phyloP scores from a whole-genome alignment of 2,329 filamentous ascomycete species.

The Samsoniella hepiali region DNA sequence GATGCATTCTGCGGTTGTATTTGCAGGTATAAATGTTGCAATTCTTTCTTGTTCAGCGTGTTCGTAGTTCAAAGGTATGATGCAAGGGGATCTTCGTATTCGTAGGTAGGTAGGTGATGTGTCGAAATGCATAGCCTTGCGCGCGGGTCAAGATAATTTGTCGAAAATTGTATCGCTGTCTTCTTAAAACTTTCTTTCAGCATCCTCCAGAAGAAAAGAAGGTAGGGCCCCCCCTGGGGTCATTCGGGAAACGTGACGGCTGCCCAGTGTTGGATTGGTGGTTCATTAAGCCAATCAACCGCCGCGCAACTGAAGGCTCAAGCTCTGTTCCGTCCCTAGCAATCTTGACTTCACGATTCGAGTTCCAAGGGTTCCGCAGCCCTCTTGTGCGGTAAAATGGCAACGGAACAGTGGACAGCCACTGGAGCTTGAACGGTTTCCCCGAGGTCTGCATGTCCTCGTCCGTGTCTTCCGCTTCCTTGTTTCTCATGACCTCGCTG shows the following conservation, averaged over 20 bases:
- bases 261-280: conserved; percentile 26
- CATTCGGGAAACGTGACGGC: background rate
- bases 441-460: conserved; percentile 69
- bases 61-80: background rate
- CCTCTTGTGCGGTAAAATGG: conserved; percentile 89
- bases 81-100: background rate
- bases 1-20: background rate
- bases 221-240: background rate
- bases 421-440: conserved; percentile 87
- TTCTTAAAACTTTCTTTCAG: too few species aligned
- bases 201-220: background rate
- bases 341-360: conserved; percentile 93
- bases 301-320: conserved; percentile 75
- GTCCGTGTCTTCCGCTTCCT: conserved; percentile 41
- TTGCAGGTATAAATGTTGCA: background rate
- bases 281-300: conserved; percentile 77
- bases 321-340: conserved; percentile 91
- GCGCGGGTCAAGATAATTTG: background rate
- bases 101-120: background rate
- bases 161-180: too few species aligned
- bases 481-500: conserved; percentile 36
- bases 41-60: background rate
- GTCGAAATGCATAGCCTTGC: background rate
- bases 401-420: conserved; percentile 77
- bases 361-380: conserved; percentile 89